Percentiles rank a stretch among this genome's conserved stretches.
Conservation (phyloP, 1,284 basidiomycete species). For the Erythrobasidium hasegawianum region DNA sequence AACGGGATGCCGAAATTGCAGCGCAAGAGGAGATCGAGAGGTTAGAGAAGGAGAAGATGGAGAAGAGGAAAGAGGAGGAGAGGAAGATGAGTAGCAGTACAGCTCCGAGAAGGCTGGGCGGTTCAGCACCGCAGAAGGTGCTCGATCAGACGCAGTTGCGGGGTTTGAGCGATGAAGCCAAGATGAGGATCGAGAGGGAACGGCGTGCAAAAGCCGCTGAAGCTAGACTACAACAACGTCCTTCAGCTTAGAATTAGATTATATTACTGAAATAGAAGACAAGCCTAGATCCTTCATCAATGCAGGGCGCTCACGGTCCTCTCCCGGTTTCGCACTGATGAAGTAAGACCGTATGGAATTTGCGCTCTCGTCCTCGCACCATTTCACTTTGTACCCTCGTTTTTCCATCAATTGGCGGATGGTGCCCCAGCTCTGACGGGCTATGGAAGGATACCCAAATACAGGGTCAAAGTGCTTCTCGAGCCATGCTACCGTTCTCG, state of each 20-base stretch:
- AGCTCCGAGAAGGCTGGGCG: conserved; percentile 70
- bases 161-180: conserved; percentile 86
- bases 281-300: conserved; percentile 30
- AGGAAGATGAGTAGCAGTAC: conserved; percentile 29
- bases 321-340: conserved; percentile 14
- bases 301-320: conserved; percentile 19
- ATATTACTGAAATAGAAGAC: conserved; percentile 22
- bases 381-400: conserved; percentile 68
- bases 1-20: conserved; percentile 48
- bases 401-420: conserved; percentile 83
- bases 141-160: conserved; percentile 46
- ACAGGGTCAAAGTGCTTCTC: conserved; percentile 72
- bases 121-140: conserved; percentile 48
- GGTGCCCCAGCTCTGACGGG: conserved; percentile 93
- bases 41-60: conserved; percentile 13
- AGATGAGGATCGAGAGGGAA: conserved; percentile 83
- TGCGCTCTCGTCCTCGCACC: conserved; percentile 55
- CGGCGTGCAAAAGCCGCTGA: conserved; percentile 89
- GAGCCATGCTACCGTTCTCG: conserved; percentile 86
- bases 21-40: conserved; percentile 50
- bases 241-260: too few relatives aligned
- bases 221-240: conserved; percentile 57
- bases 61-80: conserved; percentile 25
- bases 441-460: conserved; percentile 88
- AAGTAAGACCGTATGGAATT: conserved; percentile 32